phyloP scores from a whole-genome alignment of 306 rosid genomes.

The Malus domestica region DNA sequence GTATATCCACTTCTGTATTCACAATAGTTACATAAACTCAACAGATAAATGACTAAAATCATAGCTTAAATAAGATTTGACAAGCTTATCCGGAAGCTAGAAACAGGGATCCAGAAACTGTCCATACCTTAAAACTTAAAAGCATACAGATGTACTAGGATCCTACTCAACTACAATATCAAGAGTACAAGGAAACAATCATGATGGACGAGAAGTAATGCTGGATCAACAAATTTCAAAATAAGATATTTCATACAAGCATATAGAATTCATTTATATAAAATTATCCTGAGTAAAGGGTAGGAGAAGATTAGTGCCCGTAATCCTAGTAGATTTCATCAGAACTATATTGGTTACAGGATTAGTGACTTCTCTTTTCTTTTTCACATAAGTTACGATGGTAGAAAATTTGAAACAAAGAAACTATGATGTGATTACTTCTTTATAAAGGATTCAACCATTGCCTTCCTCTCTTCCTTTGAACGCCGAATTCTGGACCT shows the following conservation, averaged over 20 bases:
- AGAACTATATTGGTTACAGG: not conserved
- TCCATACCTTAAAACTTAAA: not conserved
- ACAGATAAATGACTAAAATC: not conserved
- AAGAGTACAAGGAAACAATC: not conserved
- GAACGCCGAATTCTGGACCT: conserved; percentile 79
- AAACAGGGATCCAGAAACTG: not conserved
- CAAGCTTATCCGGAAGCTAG: not conserved
- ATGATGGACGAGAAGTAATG: not conserved
- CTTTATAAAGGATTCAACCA: conserved; percentile 81
- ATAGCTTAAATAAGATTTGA: not conserved
- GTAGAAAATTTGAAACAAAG: not conserved
- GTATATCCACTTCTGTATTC: not conserved
- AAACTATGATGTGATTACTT: conserved; percentile 40
- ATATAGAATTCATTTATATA: not conserved
- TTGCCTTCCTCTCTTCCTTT: conserved; percentile 81
- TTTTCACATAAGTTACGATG: not conserved
- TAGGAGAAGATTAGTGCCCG: not conserved
- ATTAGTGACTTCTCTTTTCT: not conserved
- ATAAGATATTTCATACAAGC: not conserved
- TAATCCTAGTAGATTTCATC: not conserved
- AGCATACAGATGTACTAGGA: not conserved
- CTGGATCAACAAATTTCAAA: not conserved
- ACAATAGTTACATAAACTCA: not conserved
- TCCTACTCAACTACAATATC: not conserved
- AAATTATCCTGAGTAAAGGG: not conserved